Conservation (phyloP, 768 basidiomycete species). For the Nidularia sp. region DNA sequence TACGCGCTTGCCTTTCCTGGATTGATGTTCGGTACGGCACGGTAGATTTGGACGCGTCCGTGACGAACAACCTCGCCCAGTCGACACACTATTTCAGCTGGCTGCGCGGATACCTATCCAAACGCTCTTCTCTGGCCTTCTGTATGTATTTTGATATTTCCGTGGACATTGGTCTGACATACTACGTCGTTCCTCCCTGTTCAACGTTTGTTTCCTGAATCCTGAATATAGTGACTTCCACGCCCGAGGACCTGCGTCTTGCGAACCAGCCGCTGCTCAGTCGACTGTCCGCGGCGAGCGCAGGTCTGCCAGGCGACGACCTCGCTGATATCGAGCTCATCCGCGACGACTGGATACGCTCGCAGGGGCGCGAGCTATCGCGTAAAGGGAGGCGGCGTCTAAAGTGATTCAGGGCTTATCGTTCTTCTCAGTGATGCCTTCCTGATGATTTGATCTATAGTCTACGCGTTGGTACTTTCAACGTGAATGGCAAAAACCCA, state of each 20-base stretch:
- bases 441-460: slow-evolving; percentile 23
- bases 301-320: slow-evolving; percentile 65
- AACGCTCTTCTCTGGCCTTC: slow-evolving; percentile 18
- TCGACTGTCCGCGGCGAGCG: slow-evolving; percentile 55
- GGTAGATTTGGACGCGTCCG: neutral
- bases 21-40: neutral
- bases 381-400: slow-evolving; percentile 25
- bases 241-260: slow-evolving; percentile 54
- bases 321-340: slow-evolving; percentile 50
- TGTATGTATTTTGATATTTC: slow-evolving; percentile 14
- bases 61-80: slow-evolving; percentile 14
- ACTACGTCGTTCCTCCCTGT: neutral
- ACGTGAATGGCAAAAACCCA: slow-evolving; percentile 76
- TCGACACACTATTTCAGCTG: slow-evolving; percentile 36
- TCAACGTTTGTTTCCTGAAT: neutral
- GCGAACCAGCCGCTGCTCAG: slow-evolving; percentile 41
- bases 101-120: slow-evolving; percentile 38
- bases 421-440: neutral
- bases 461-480: slow-evolving; percentile 76
- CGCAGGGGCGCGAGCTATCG: slow-evolving; percentile 31
- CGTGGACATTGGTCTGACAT: neutral
- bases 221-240: slow-evolving; percentile 27
- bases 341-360: slow-evolving; percentile 62
- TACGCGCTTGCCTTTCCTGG: neutral
- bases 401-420: slow-evolving; percentile 15